Evolutionary conservation across 768 basidiomycete species (phyloP), one percentile per base, ranked within the genome.

Genomic region (Austroboletus eburneus): DNA sequence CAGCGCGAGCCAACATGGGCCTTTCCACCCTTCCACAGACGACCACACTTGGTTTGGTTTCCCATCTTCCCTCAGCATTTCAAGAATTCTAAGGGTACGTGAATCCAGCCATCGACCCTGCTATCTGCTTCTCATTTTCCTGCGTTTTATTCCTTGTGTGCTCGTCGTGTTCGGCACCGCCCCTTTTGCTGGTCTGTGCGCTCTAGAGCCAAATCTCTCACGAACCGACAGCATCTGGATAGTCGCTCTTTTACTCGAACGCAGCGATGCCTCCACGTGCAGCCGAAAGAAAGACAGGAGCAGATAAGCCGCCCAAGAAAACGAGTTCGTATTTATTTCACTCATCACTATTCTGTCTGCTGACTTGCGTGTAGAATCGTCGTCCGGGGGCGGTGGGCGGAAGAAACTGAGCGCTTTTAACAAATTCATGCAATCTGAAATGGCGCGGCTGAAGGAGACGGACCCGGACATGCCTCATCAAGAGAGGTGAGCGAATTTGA

Each of bases 381-480:
- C 77, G 29, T 71, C 73, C 25, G 70, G 69, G 30, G 68, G 69
- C 16, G 74, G 77, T 17, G 69, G 69, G 59, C 77, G 74, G 64
- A 87, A 75, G 64, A 78, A 78, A 64, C 70, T 87, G 39, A 81
- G 81, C 29, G 75, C 78, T 13, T 91, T 85, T 69, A 90, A 90
- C 64, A 85, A 83, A 64, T 91, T 84, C 64, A 72, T 88, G 85
- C 80, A 87, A 74, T 70, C 76, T 18, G 87, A 89, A 64, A 81
- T 89, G 75, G 81, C 82, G 27, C 82, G 85, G 47, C 73, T 90
- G 64, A 89, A 86, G 72, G 83, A 85, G 57, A 71, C 78, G 16
- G 76, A 88, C 53, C 87, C 87, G 25, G 77, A 83, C 44, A 77
- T 87, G 58, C 58, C 74, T 25, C 87, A 89, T 68, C 80, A 80